A percentile compares a stretch with the other conserved stretches of the same genome.
phyloP scores from a whole-genome alignment of 495 filamentous ascomycete genomes.

The Penicillium macrosclerotiorum region DNA sequence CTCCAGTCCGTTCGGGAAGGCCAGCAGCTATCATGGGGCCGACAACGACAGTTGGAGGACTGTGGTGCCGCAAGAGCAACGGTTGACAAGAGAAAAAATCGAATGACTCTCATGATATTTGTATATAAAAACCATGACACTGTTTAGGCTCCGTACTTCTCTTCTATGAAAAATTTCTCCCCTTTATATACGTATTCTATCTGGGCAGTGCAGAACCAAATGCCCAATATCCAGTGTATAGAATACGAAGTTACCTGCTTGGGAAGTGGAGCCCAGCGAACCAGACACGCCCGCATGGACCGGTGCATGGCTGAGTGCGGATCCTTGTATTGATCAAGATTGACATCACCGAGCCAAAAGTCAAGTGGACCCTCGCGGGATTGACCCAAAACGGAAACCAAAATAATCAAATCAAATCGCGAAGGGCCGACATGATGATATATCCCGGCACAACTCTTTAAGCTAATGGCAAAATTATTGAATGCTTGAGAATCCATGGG shows the following conservation, averaged over 20 bases:
- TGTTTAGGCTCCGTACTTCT: too few species aligned
- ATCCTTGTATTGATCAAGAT: conserved; percentile 7
- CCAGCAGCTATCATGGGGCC: conserved; percentile 33
- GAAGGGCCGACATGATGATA: too few species aligned
- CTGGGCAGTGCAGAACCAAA: not conserved
- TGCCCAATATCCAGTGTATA: not conserved
- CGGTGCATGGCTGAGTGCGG: conserved; percentile 3
- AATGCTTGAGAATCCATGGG: too few species aligned
- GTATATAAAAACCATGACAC: too few species aligned
- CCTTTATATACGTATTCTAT: not conserved
- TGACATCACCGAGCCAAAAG: conserved; percentile 5
- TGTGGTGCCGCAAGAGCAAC: conserved; percentile 4
- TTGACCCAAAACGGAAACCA: conserved; percentile 8
- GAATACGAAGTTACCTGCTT: conserved; percentile 11
- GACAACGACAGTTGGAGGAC: conserved; percentile 22
- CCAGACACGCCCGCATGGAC: not conserved
- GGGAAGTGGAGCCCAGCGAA: not conserved
- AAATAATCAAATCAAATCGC: not conserved
- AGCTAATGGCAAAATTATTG: too few species aligned
- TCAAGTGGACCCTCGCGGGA: conserved; percentile 4
- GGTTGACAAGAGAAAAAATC: conserved; percentile 1
- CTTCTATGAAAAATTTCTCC: too few species aligned
- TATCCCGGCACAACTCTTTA: too few species aligned
- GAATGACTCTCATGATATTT: conserved; percentile 2
- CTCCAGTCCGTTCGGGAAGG: conserved; percentile 37